phyloP scores from a whole-genome alignment of 495 filamentous ascomycete species.

The Penicillium goetzii region DNA sequence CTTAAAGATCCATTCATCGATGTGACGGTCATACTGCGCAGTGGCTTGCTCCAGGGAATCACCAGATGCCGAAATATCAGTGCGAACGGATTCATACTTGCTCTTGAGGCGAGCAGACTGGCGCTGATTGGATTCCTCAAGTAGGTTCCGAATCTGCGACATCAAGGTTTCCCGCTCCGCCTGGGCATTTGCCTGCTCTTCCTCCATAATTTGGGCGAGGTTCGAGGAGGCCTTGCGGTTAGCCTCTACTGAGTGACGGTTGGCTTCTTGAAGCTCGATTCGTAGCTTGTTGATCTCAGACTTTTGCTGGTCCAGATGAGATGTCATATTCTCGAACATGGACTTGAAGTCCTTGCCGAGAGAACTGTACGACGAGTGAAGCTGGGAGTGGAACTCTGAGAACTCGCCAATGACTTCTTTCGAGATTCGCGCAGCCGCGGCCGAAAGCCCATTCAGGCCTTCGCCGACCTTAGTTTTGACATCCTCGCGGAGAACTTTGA shows the following conservation, averaged over 20 bases:
- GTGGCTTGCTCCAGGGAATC: slow-evolving; percentile 66
- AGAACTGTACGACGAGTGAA: slow-evolving; percentile 84
- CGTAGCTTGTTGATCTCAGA: slow-evolving; percentile 73
- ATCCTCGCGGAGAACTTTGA: slow-evolving; percentile 82
- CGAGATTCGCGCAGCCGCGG: slow-evolving; percentile 83
- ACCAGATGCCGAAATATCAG: slow-evolving; percentile 63
- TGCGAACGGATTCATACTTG: slow-evolving; percentile 62
- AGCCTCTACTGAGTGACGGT: slow-evolving; percentile 64
- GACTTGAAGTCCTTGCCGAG: slow-evolving; percentile 86
- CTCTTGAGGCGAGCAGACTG: slow-evolving; percentile 73
- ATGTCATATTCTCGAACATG: slow-evolving; percentile 79
- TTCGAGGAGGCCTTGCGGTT: slow-evolving; percentile 65
- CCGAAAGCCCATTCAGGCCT: slow-evolving; percentile 81
- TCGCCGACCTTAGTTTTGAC: slow-evolving; percentile 85
- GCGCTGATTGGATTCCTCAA: slow-evolving; percentile 71
- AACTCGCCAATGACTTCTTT: slow-evolving; percentile 90
- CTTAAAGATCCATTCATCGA: slow-evolving; percentile 74
- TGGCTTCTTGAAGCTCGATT: slow-evolving; percentile 68
- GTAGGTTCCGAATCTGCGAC: slow-evolving; percentile 70
- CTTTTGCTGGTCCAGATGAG: slow-evolving; percentile 75
- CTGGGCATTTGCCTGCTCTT: slow-evolving; percentile 75
- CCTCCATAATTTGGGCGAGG: slow-evolving; percentile 71
- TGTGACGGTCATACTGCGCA: slow-evolving; percentile 65
- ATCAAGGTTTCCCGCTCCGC: slow-evolving; percentile 74
- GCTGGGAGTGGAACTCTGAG: slow-evolving; percentile 75